These are phyloP conservation scores for Boletus rufocinnamomeus DNA, from an alignment of 768 basidiomycete species.

Conservation along the genomic window DNA sequence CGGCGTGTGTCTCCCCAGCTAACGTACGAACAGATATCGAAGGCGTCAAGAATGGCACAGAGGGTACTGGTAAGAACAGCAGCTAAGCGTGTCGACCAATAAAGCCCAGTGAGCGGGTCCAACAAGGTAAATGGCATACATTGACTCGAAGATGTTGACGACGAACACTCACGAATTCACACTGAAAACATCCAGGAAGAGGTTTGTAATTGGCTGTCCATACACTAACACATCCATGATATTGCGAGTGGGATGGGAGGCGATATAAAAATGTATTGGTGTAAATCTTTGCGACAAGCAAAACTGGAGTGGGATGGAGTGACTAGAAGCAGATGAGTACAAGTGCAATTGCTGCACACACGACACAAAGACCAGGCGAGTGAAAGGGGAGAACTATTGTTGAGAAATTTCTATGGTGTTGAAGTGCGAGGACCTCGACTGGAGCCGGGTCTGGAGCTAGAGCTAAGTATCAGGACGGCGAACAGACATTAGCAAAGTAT, in stretches of 20 bases:
- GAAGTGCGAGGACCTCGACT: conserved; percentile 31
- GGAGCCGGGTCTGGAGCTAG: conserved; percentile 32
- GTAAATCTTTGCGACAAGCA: conserved; percentile 25
- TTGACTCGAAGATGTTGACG: not conserved
- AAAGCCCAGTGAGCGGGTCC: not conserved
- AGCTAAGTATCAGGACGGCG: conserved; percentile 7
- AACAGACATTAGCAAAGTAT: not conserved
- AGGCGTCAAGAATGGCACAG: not conserved
- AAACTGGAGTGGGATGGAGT: conserved; percentile 14
- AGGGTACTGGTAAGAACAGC: not conserved
- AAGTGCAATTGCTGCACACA: conserved; percentile 25
- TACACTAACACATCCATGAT: conserved; percentile 20
- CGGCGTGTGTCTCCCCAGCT: not conserved
- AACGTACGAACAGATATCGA: conserved; percentile 20
- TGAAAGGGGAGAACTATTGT: not conserved
- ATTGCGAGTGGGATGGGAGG: conserved; percentile 11
- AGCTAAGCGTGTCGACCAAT: not conserved
- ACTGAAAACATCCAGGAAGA: conserved; percentile 3
- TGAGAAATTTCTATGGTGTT: conserved; percentile 26
- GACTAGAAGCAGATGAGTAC: conserved; percentile 20
- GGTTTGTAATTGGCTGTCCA: conserved; percentile 19
- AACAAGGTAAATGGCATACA: not conserved
- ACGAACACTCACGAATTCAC: not conserved
- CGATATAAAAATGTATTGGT: conserved; percentile 21
- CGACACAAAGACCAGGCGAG: conserved; percentile 11